A percentile compares a stretch with the other conserved stretches of the same genome.
These are phyloP conservation scores for Pseudoneurospora amorphoporcata DNA, from an alignment of 495 filamentous ascomycete genomes.

Conservation along the genomic window DNA sequence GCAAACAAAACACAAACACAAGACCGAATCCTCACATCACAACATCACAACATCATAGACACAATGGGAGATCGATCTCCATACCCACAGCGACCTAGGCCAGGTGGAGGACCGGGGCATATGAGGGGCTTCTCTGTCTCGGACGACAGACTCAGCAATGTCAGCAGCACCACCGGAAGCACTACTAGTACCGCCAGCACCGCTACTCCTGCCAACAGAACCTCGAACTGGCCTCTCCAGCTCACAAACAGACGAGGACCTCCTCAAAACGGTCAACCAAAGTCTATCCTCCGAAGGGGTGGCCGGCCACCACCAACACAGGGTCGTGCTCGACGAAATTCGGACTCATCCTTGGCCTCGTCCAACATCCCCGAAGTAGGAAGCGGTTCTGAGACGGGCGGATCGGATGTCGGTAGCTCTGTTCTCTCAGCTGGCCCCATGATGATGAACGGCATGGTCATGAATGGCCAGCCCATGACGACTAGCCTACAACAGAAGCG, in stretches of 20 bases:
- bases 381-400: slow-evolving; percentile 16
- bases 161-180: neutral
- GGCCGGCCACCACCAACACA: slow-evolving; percentile 8
- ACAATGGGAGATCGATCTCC: neutral
- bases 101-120: neutral
- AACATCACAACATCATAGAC: neutral
- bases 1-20: neutral
- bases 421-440: neutral
- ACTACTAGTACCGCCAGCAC: slow-evolving; percentile 9
- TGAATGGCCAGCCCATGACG: neutral
- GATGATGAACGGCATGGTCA: neutral
- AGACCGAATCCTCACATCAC: neutral
- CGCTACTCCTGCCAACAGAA: neutral
- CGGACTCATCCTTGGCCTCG: slow-evolving; percentile 24
- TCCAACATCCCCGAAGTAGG: slow-evolving; percentile 20
- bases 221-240: neutral
- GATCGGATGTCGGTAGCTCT: neutral
- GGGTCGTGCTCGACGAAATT: slow-evolving; percentile 18
- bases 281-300: slow-evolving; percentile 19
- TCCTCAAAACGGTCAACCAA: neutral
- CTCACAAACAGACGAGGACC: neutral
- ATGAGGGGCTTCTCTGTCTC: slow-evolving; percentile 3
- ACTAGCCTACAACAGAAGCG: neutral
- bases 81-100: neutral
- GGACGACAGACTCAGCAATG: slow-evolving; percentile 9